Conservation (phyloP, 257 asterid species). For the Solanum raphanifolium region DNA sequence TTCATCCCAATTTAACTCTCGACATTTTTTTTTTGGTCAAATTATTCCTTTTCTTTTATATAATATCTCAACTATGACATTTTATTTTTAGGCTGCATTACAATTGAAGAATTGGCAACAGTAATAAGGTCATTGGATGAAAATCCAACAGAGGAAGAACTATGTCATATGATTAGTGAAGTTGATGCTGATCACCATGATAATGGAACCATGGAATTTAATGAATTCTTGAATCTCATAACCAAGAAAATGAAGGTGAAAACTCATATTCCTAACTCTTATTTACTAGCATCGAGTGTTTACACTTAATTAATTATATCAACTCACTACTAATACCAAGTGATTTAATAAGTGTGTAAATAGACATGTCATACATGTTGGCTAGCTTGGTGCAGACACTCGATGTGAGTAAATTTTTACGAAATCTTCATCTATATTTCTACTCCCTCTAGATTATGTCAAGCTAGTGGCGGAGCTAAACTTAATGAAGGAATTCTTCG, state of each 20-base stretch:
- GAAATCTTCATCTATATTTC: neutral
- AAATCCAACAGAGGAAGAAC: slow-evolving; percentile 36
- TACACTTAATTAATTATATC: neutral
- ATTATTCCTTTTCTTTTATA: neutral
- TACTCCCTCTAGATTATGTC: neutral
- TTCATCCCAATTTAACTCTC: neutral
- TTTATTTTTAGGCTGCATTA: slow-evolving; percentile 25
- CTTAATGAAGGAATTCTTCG: too few relatives aligned
- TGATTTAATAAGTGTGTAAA: neutral
- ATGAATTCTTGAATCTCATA: slow-evolving; percentile 36
- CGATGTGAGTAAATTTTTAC: neutral
- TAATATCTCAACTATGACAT: neutral
- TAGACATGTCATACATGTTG: neutral
- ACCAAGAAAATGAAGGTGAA: slow-evolving; percentile 31
- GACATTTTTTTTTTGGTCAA: neutral
- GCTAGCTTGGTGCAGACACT: neutral
- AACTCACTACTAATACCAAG: neutral
- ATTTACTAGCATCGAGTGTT: neutral
- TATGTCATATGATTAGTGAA: slow-evolving; percentile 31
- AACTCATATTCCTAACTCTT: neutral
- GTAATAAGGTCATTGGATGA: slow-evolving; percentile 40
- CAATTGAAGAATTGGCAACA: slow-evolving; percentile 35
- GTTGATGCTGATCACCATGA: neutral
- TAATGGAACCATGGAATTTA: slow-evolving; percentile 30
- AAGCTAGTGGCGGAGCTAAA: neutral